Evolutionary conservation across 176 grass and related monocot species (phyloP), one percentile per base, ranked within the genome.

Genomic region (Sorghum bicolor): DNA sequence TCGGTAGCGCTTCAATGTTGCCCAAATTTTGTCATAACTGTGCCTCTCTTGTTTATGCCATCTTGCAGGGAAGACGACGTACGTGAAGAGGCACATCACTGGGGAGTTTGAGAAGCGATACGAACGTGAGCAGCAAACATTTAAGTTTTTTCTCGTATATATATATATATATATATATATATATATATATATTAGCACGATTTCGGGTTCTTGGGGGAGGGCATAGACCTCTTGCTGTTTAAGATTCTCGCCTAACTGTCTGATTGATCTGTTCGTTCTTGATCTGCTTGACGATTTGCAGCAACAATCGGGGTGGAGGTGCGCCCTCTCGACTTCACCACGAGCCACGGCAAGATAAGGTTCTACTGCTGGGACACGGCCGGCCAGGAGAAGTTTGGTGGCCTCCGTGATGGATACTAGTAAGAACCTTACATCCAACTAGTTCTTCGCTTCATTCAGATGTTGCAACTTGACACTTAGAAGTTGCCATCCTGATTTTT

Each of bases 341-440:
- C 92, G 1, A 94, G 72, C 81, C 83, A 67, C 24, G 89, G 92
- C 47, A 89, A 85, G 43, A 62, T 94, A 15, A 69, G 92, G 12
- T 94, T 94, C 85, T 82, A 64, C 47, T 94, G 89, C 86, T 94
- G 92, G 89, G 89, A 94, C 64, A 94, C 92, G 17, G 92, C 89
- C 28, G 92, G 92, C 12, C 92, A 94, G 74, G 92, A 94, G 64
- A 94, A 89, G 78, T 94, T 94, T 52, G 89, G 92, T 10, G 92
- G 92, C 28, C 87, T 94, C 80, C 85, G 89, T 34, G 92, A 94
- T 74, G 92, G 92, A 71, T 94, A 94, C 89, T 94, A 94, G 92
- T 94, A 91, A 91, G 86, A 82, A 32, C 64, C 71, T 28, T 75
- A 0, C 47, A 50, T 19, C 47, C 47, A 22, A 71, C 14, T 22